Evolutionary conservation across 2,329 filamentous ascomycete species (phyloP).

Genomic region (Botrytis medusae): DNA sequence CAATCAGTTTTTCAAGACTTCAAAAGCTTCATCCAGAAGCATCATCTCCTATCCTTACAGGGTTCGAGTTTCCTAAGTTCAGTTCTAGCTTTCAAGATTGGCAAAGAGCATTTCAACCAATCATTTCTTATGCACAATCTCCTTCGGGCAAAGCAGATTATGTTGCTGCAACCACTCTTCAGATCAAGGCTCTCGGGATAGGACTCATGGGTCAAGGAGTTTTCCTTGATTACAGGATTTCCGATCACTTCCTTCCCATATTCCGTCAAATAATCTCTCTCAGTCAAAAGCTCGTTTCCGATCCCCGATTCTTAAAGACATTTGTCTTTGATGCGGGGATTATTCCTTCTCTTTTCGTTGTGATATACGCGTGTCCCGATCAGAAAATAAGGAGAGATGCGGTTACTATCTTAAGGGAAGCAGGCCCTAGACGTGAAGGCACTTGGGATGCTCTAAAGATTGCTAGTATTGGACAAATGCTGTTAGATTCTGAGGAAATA

Average conservation of each 20-base stretch:
- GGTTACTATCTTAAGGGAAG: slow-evolving; percentile 25
- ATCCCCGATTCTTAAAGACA: slow-evolving; percentile 27
- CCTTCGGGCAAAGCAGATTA: slow-evolving; percentile 20
- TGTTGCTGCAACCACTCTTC: slow-evolving; percentile 28
- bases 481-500: slow-evolving; percentile 17
- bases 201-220: slow-evolving; percentile 25
- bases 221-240: slow-evolving; percentile 8
- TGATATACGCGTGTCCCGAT: slow-evolving; percentile 25
- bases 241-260: slow-evolving; percentile 18
- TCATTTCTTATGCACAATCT: slow-evolving; percentile 21
- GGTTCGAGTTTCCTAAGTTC: slow-evolving; percentile 19
- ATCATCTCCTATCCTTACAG: slow-evolving; percentile 18
- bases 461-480: slow-evolving; percentile 25
- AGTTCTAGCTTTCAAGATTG: slow-evolving; percentile 27
- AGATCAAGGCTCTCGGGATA: slow-evolving; percentile 23
- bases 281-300: slow-evolving; percentile 19
- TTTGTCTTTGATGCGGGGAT: slow-evolving; percentile 34
- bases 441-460: slow-evolving; percentile 29
- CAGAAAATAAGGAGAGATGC: slow-evolving; percentile 27
- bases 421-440: slow-evolving; percentile 28
- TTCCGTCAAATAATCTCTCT: slow-evolving; percentile 28
- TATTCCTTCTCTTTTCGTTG: slow-evolving; percentile 30
- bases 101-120: slow-evolving; percentile 27
- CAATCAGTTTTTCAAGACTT: slow-evolving; percentile 20
- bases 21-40: slow-evolving; percentile 19